Conservation (phyloP, 441 rosid genomes). For the Syzygium syzygioides region DNA sequence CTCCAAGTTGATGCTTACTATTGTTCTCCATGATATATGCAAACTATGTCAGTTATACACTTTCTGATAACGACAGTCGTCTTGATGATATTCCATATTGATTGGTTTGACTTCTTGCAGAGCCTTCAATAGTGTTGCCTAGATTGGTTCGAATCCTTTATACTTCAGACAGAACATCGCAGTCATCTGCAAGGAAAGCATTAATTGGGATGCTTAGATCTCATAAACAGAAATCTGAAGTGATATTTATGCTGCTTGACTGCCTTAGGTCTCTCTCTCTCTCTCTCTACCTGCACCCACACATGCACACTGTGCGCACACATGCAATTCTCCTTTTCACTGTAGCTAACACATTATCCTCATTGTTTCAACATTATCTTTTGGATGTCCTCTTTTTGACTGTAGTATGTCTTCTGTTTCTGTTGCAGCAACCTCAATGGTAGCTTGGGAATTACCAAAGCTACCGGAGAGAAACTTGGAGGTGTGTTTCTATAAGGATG, state of each 20-base stretch:
- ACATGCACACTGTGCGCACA: background rate
- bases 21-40: background rate
- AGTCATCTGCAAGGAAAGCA: conserved; percentile 42
- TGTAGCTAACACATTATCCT: background rate
- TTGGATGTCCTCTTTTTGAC: conserved; percentile 4
- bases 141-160: conserved; percentile 45
- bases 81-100: conserved; percentile 2
- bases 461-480: conserved; percentile 21
- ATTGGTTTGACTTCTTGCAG: conserved; percentile 36
- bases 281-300: background rate
- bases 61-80: conserved; percentile 3
- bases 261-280: conserved; percentile 60
- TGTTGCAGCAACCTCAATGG: conserved; percentile 46
- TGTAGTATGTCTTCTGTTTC: background rate
- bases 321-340: background rate
- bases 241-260: conserved; percentile 65
- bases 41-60: background rate
- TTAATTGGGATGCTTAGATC: conserved; percentile 56
- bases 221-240: conserved; percentile 56
- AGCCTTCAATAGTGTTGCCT: conserved; percentile 63
- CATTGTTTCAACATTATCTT: background rate
- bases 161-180: conserved; percentile 42
- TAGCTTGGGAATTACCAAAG: conserved; percentile 31
- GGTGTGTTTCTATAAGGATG: conserved; percentile 24
- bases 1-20: background rate